Evolutionary conservation across 2,329 filamentous ascomycete species (phyloP).

Genomic region (Aspergillus neoniger): DNA sequence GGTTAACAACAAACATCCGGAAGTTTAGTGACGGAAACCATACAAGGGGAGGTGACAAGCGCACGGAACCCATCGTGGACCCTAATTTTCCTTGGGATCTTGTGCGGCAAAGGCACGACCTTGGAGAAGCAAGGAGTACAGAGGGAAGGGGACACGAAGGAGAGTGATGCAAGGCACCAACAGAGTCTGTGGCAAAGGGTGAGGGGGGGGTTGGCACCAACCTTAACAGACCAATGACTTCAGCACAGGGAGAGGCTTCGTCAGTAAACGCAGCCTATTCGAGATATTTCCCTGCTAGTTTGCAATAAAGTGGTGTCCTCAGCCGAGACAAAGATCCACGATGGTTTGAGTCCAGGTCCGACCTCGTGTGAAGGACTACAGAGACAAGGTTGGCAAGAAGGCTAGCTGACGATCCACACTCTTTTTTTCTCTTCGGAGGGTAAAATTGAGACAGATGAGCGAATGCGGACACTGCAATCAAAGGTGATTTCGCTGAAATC

Average conservation of each 20-base stretch:
- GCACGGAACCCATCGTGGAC: slow-evolving; percentile 22
- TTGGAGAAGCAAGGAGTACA: slow-evolving; percentile 35
- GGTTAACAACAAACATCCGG: slow-evolving; percentile 39
- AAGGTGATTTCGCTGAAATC: neutral
- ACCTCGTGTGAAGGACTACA: slow-evolving; percentile 11
- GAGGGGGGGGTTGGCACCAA: slow-evolving; percentile 30
- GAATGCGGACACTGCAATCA: slow-evolving; percentile 8
- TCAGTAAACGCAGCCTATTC: slow-evolving; percentile 10
- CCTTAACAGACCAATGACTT: slow-evolving; percentile 28
- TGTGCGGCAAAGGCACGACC: slow-evolving; percentile 30
- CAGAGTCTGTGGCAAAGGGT: slow-evolving; percentile 25
- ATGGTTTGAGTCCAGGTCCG: slow-evolving; percentile 20
- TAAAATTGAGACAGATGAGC: slow-evolving; percentile 8
- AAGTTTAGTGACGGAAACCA: slow-evolving; percentile 19
- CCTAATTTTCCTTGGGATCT: slow-evolving; percentile 30
- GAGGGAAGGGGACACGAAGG: slow-evolving; percentile 29
- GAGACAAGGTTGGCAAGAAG: slow-evolving; percentile 15
- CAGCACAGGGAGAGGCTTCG: slow-evolving; percentile 4
- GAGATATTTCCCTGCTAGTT: slow-evolving; percentile 17
- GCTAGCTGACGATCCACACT: slow-evolving; percentile 20
- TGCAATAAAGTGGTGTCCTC: slow-evolving; percentile 21
- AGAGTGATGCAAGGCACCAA: slow-evolving; percentile 40
- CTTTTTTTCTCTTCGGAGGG: neutral
- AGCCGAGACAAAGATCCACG: slow-evolving; percentile 32
- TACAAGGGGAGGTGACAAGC: slow-evolving; percentile 30